Percentiles rank a stretch among this genome's conserved stretches.
phyloP scores from a whole-genome alignment of 2,329 filamentous ascomycete genomes.

The Talaromyces pinophilus region DNA sequence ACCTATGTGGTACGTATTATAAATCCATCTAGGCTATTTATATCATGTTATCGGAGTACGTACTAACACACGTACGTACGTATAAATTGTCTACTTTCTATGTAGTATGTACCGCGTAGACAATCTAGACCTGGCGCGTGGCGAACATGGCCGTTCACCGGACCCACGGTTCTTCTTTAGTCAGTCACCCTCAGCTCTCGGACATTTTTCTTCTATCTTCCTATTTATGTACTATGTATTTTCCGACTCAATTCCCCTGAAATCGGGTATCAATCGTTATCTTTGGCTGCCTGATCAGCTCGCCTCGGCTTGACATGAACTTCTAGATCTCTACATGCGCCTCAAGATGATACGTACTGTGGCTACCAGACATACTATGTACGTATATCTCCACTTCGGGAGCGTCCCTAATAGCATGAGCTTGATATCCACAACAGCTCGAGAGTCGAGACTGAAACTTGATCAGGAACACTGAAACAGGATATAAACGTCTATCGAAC shows the following conservation, averaged over 20 bases:
- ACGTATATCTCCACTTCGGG: not conserved
- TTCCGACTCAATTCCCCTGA: not conserved
- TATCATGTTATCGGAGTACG: not conserved
- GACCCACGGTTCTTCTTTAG: not conserved
- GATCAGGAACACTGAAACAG: not conserved
- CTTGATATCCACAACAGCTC: not conserved
- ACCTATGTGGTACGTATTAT: not conserved
- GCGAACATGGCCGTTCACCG: not conserved
- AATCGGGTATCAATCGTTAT: not conserved
- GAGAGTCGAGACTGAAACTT: not conserved
- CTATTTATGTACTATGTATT: not conserved
- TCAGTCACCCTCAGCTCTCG: not conserved
- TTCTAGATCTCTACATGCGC: not conserved
- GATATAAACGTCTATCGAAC: not conserved
- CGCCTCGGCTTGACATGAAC: not conserved
- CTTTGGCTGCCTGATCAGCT: not conserved
- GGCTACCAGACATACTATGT: not conserved
- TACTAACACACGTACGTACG: not conserved
- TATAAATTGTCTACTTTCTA: not conserved
- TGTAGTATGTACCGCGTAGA: not conserved
- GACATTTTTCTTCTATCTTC: not conserved
- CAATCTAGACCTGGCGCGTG: conserved; percentile 7
- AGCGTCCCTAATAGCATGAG: not conserved
- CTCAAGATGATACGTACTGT: not conserved
- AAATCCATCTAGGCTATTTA: not conserved